Evolutionary conservation across 176 grass and related monocot genomes (phyloP).

Genomic region (Melocanna baccifera): DNA sequence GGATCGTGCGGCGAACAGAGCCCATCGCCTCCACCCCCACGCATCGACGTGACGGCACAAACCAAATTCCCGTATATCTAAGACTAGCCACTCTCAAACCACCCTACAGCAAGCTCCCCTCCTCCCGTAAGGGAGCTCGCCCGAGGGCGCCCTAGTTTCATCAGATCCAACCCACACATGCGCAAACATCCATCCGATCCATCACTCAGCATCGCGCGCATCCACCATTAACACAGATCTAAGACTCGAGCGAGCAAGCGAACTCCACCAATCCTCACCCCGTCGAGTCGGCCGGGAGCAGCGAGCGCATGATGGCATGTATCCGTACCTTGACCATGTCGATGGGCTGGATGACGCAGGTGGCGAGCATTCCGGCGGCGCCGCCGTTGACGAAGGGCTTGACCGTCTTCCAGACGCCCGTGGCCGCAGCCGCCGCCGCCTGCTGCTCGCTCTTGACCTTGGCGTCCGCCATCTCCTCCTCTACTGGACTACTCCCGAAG

Average conservation of each 20-base stretch:
- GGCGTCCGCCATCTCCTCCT: slow-evolving; percentile 58
- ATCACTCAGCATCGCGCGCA: neutral
- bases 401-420: slow-evolving; percentile 74
- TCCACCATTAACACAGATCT: slow-evolving; percentile 13
- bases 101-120: neutral
- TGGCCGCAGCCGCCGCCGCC: slow-evolving; percentile 30
- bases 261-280: neutral
- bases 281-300: neutral
- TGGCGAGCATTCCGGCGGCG: slow-evolving; percentile 89
- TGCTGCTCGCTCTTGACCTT: slow-evolving; percentile 40
- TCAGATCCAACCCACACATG: slow-evolving; percentile 16
- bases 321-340: slow-evolving; percentile 90
- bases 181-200: neutral
- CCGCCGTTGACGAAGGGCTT: slow-evolving; percentile 96
- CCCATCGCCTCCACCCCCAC: neutral
- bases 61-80: slow-evolving; percentile 23
- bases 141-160: neutral
- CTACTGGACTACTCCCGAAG: neutral
- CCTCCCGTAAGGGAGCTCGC: neutral
- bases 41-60: neutral
- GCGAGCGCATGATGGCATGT: neutral
- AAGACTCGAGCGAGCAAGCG: neutral
- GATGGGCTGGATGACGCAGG: slow-evolving; percentile 96
- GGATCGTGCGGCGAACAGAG: neutral
- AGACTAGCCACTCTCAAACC: neutral